Conservation (phyloP, 2,329 filamentous ascomycete genomes). For the Sarocladiaceae sp. region DNA sequence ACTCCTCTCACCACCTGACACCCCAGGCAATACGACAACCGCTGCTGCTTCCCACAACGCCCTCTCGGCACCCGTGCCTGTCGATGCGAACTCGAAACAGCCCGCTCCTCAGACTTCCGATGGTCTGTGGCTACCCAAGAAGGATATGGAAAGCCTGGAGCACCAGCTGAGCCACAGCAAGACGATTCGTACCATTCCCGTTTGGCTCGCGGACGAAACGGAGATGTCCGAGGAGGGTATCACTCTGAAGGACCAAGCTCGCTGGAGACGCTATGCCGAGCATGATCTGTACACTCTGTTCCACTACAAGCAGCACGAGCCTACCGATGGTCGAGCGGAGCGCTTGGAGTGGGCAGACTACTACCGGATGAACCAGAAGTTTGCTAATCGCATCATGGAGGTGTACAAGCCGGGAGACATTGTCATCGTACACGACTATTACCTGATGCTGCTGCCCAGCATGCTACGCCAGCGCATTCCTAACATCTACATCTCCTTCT, state of each 20-base stretch:
- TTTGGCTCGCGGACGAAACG: constrained; percentile 79
- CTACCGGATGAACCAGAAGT: constrained; percentile 85
- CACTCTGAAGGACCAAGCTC: constrained; percentile 69
- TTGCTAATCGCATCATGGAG: constrained; percentile 82
- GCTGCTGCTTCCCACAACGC: constrained; percentile 57
- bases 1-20: constrained; percentile 38
- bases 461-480: constrained; percentile 80
- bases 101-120: constrained; percentile 56
- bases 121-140: constrained; percentile 62
- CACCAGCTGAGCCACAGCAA: constrained; percentile 65
- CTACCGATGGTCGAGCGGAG: constrained; percentile 75
- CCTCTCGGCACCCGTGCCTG: constrained; percentile 71
- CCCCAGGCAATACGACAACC: constrained; percentile 43
- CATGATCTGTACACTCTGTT: constrained; percentile 88
- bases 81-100: constrained; percentile 53
- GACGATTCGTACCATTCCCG: constrained; percentile 73
- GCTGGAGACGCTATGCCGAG: constrained; percentile 88
- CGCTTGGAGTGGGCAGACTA: constrained; percentile 88
- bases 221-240: constrained; percentile 63
- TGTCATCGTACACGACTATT: constrained; percentile 90
- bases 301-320: constrained; percentile 93
- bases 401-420: constrained; percentile 90
- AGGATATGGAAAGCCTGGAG: constrained; percentile 69
- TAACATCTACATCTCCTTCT: constrained; percentile 91
- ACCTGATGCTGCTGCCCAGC: constrained; percentile 81